Evolutionary conservation across 345 rosid species (phyloP).

Genomic region (Acer negundo): DNA sequence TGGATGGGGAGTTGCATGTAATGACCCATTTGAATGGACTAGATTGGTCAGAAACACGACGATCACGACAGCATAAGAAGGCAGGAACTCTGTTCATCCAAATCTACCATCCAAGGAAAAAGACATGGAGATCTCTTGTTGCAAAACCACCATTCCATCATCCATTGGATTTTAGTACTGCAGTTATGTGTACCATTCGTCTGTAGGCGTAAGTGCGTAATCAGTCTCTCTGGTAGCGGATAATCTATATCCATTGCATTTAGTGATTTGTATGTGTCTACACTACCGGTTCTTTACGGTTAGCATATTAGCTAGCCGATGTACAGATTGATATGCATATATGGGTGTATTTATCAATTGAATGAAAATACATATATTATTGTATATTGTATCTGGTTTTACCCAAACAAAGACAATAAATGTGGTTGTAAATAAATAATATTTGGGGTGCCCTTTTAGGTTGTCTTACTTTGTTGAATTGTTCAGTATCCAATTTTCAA

Average conservation of each 20-base stretch:
- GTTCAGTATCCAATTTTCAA: background rate
- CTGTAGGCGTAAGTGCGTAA: constrained; percentile 32
- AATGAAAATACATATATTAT: background rate
- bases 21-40: constrained; percentile 51
- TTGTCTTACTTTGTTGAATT: background rate
- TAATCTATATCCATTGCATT: background rate
- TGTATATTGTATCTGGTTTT: background rate
- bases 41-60: constrained; percentile 44
- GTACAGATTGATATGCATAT: constrained; percentile 25
- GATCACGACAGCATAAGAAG: constrained; percentile 48
- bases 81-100: constrained; percentile 61
- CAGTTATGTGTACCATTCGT: constrained; percentile 68
- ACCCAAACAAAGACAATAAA: background rate
- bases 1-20: constrained; percentile 71
- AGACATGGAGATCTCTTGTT: constrained; percentile 64
- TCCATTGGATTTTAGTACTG: constrained; percentile 62
- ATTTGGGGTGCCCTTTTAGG: background rate
- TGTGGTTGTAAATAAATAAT: background rate
- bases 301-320: constrained; percentile 9
- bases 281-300: constrained; percentile 8
- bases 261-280: background rate
- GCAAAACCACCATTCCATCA: constrained; percentile 54
- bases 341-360: background rate
- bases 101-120: constrained; percentile 67
- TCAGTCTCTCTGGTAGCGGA: too few species aligned